Conservation (phyloP, 306 rosid genomes). For the Psophocarpus tetragonolobus region DNA sequence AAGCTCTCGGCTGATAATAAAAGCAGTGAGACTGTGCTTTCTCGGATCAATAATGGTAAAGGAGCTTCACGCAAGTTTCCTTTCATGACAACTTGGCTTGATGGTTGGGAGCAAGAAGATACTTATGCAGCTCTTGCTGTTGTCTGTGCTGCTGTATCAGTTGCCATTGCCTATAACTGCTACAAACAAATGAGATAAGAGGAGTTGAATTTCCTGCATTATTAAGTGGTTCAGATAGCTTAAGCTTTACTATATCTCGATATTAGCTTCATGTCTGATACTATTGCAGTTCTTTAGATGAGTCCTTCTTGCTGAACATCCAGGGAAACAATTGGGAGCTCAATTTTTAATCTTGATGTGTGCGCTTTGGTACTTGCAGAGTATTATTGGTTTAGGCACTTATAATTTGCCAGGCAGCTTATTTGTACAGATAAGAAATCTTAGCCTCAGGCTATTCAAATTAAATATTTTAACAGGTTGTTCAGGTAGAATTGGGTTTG, state of each 20-base stretch:
- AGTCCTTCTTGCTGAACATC: background rate
- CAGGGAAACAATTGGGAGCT: constrained; percentile 11
- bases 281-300: constrained; percentile 24
- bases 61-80: constrained; percentile 55
- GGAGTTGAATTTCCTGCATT: constrained; percentile 21
- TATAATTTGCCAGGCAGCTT: constrained; percentile 1
- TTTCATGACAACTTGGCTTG: constrained; percentile 75
- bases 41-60: constrained; percentile 55
- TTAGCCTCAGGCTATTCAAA: constrained; percentile 30
- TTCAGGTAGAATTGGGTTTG: constrained; percentile 28
- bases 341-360: constrained; percentile 23
- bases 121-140: constrained; percentile 82
- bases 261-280: constrained; percentile 19
- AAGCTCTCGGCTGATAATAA: constrained; percentile 47
- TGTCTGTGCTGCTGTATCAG: constrained; percentile 79
- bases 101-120: constrained; percentile 92
- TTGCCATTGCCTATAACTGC: constrained; percentile 80
- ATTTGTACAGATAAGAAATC: constrained; percentile 37
- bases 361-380: constrained; percentile 17
- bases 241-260: background rate
- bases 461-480: constrained; percentile 8
- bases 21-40: constrained; percentile 41
- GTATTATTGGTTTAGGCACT: constrained; percentile 37
- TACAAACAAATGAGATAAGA: constrained; percentile 62
- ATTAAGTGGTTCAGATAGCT: constrained; percentile 14